Evolutionary conservation across 495 filamentous ascomycete species (phyloP), one percentile per base, ranked within the genome.

Genomic region (Talaromyces adpressus): DNA sequence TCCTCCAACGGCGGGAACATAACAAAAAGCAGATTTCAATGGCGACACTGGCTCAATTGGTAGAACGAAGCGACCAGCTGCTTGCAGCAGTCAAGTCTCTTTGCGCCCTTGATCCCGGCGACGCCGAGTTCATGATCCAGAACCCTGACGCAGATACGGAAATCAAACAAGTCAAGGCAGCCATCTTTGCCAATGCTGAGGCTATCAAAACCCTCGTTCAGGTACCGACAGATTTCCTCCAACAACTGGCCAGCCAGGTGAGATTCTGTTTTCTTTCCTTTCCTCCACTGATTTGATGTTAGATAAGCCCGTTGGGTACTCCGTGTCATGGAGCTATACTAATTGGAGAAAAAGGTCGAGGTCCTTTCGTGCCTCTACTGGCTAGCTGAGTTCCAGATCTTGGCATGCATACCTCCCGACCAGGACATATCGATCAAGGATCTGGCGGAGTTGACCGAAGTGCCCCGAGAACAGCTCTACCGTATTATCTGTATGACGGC

Each of bases 301-400:
- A 53, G 49, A 53, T 53, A 53, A 20, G 7, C 25, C 25, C 25
- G 25, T 27, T 27, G 25, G 4, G 2, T 27, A 27, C 25, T 27
- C 25, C 25, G 25, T 27, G 2, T 2, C 4, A 27, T 27, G 25
- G 25, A 27, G 25, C 25, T 27, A 27, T 27, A 18, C 53, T 57
- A 57, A 57, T 22, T 4, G 49, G 23, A 57, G 25, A 7, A 25
- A 52, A 52, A 75, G 75, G 75, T 63, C 54, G 69, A 79, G 63
- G 25, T 79, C 6, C 69, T 79, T n/a, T 71, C 77, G 2, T 79
- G 76, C 62, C 54, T 81, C 11, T 63, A 71, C 57, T 81, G 77
- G 78, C 68, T 81, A 16, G 72, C 72, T 3, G 74, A 79, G 27
- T 75, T 75, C 61, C 76, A 79, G 57, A 68, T 81, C 7, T 72